Percentiles rank a stretch among this genome's conserved stretches.
These are phyloP conservation scores for Trichoderma endophyticum DNA, from an alignment of 2,329 filamentous ascomycete species.

Conservation along the genomic window DNA sequence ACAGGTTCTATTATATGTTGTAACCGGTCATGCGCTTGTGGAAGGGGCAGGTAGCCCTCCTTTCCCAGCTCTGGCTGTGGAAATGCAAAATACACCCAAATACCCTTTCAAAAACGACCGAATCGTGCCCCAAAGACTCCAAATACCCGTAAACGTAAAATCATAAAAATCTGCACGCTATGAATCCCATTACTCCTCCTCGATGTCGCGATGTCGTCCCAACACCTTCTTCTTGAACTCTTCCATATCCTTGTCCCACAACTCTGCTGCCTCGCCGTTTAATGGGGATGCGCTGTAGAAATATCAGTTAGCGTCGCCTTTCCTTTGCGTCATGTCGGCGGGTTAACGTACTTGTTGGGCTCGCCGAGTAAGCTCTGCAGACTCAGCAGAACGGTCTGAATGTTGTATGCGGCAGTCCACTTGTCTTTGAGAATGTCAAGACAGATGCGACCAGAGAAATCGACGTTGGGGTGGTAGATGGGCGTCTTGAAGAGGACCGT, in stretches of 20 bases:
- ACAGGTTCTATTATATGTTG: slow-evolving; percentile 17
- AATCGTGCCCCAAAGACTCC: slow-evolving; percentile 41
- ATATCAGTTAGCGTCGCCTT: slow-evolving; percentile 21
- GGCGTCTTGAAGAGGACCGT: slow-evolving; percentile 96
- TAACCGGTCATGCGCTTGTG: slow-evolving; percentile 12
- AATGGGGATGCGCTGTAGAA: slow-evolving; percentile 75
- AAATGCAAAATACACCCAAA: slow-evolving; percentile 32
- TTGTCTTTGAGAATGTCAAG: slow-evolving; percentile 98
- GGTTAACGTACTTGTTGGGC: slow-evolving; percentile 82
- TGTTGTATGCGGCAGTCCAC: slow-evolving; percentile 97
- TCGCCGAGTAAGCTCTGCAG: slow-evolving; percentile 93
- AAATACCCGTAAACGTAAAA: slow-evolving; percentile 34
- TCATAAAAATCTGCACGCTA: slow-evolving; percentile 13
- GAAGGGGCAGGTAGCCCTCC: slow-evolving; percentile 5
- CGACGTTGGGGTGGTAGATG: slow-evolving; percentile 98
- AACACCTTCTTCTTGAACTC: slow-evolving; percentile 81
- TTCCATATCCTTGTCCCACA: slow-evolving; percentile 85
- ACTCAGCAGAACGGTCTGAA: slow-evolving; percentile 87
- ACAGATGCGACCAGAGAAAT: slow-evolving; percentile 95
- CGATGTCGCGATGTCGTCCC: slow-evolving; percentile 60
- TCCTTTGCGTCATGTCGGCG: not conserved
- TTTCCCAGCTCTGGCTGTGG: slow-evolving; percentile 14
- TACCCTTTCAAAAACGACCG: slow-evolving; percentile 31
- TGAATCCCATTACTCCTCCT: slow-evolving; percentile 47
- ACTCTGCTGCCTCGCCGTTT: slow-evolving; percentile 91